Evolutionary conservation across 345 rosid species (phyloP).

Genomic region (Gossypium bickii): DNA sequence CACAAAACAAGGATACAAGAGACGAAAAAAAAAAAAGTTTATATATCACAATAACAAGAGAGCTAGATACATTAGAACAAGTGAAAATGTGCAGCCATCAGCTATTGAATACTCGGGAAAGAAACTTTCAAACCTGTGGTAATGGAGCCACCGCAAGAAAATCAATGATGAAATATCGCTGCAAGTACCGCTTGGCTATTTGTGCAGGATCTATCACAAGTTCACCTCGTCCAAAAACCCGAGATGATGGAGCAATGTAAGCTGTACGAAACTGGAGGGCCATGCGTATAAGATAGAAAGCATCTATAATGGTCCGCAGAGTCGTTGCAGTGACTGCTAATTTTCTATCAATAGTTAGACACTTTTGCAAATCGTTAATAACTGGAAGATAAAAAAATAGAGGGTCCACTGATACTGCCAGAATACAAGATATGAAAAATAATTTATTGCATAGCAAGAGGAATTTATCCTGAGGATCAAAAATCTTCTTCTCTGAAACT

Average conservation of each 20-base stretch:
- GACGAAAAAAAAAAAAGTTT: neutral
- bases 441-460: slow-evolving; percentile 71
- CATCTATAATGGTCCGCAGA: slow-evolving; percentile 63
- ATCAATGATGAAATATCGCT: slow-evolving; percentile 66
- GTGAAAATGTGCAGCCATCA: neutral
- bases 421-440: slow-evolving; percentile 73
- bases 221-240: slow-evolving; percentile 94
- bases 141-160: slow-evolving; percentile 80
- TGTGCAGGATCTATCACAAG: slow-evolving; percentile 82
- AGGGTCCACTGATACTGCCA: slow-evolving; percentile 83
- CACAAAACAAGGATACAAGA: neutral
- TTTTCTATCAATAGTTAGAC: slow-evolving; percentile 69
- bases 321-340: slow-evolving; percentile 70
- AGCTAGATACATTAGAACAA: neutral
- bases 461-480: slow-evolving; percentile 90
- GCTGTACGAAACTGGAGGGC: slow-evolving; percentile 91
- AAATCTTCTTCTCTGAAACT: slow-evolving; percentile 69
- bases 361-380: slow-evolving; percentile 36
- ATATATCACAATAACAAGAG: neutral
- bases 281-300: slow-evolving; percentile 84
- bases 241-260: slow-evolving; percentile 91
- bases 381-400: slow-evolving; percentile 91
- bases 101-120: neutral
- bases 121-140: slow-evolving; percentile 61
- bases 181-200: slow-evolving; percentile 84